These are phyloP conservation scores for Pyronema omphalodes DNA, from an alignment of 495 filamentous ascomycete species.

Conservation along the genomic window DNA sequence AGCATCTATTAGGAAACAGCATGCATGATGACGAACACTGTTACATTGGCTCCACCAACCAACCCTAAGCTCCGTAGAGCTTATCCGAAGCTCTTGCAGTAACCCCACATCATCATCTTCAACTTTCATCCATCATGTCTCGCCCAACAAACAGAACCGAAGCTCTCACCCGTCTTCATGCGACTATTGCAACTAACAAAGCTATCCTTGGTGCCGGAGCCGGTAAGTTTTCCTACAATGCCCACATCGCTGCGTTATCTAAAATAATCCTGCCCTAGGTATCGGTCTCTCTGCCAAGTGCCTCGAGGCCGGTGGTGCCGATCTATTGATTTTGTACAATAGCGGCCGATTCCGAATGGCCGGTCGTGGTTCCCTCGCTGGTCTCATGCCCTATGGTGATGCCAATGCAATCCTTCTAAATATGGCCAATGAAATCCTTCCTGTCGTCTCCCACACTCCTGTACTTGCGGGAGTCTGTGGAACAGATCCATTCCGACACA, in stretches of 20 bases:
- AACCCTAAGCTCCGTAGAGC: no score
- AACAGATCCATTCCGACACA: conserved; percentile 44
- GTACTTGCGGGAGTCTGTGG: conserved; percentile 50
- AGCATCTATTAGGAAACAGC: no score
- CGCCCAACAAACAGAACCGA: conserved; percentile 29
- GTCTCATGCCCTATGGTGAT: conserved; percentile 54
- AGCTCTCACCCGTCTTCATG: conserved; percentile 36
- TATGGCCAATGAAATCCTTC: conserved; percentile 46
- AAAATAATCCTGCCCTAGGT: conserved; percentile 21
- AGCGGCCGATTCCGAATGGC: conserved; percentile 58
- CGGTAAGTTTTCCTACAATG: conserved; percentile 26
- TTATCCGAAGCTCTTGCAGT: not conserved
- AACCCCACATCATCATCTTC: not conserved
- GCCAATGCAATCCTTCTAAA: conserved; percentile 50
- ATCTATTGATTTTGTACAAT: conserved; percentile 57
- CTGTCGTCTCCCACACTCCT: conserved; percentile 39
- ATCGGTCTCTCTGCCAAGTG: conserved; percentile 56
- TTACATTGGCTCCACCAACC: no score
- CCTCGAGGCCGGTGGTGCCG: conserved; percentile 45
- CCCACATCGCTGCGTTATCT: not conserved
- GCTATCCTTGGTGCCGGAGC: conserved; percentile 50
- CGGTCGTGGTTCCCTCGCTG: conserved; percentile 48
- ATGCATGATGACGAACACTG: no score
- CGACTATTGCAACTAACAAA: conserved; percentile 33
- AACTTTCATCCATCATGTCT: not conserved